These are phyloP conservation scores for Typha latifolia DNA, from an alignment of 176 grass and related monocot species.

Conservation along the genomic window DNA sequence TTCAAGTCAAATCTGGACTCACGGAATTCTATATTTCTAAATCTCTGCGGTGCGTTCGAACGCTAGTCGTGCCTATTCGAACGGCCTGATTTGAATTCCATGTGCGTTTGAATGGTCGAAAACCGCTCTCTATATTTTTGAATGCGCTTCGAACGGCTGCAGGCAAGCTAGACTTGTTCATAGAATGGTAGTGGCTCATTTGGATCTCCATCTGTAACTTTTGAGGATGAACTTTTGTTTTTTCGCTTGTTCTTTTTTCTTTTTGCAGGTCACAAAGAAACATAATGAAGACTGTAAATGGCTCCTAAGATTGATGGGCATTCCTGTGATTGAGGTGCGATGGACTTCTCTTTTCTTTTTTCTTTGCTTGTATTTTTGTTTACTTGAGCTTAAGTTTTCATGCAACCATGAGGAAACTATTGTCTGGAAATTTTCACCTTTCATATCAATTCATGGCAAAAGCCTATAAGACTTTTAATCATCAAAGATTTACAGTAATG, in stretches of 20 bases:
- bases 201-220: not conserved
- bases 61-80: no score
- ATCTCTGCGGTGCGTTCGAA: no score
- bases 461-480: conserved; percentile 8
- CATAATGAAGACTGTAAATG: conserved; percentile 86
- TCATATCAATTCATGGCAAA: conserved; percentile 14
- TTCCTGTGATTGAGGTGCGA: conserved; percentile 73
- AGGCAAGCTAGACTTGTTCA: not conserved
- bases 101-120: no score
- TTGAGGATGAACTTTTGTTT: not conserved
- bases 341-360: conserved; percentile 18
- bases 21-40: no score
- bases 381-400: not conserved
- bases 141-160: no score
- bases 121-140: no score
- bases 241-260: conserved; percentile 2
- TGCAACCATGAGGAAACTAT: not conserved
- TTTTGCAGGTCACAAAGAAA: conserved; percentile 49
- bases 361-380: conserved; percentile 14
- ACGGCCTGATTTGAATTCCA: no score
- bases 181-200: not conserved
- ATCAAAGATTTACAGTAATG: not conserved
- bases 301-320: conserved; percentile 74
- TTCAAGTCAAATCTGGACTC: no score
- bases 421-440: not conserved